A percentile compares a stretch with the other conserved stretches of the same genome.
phyloP scores from a whole-genome alignment of 345 rosid species.

The Euclidium syriacum region DNA sequence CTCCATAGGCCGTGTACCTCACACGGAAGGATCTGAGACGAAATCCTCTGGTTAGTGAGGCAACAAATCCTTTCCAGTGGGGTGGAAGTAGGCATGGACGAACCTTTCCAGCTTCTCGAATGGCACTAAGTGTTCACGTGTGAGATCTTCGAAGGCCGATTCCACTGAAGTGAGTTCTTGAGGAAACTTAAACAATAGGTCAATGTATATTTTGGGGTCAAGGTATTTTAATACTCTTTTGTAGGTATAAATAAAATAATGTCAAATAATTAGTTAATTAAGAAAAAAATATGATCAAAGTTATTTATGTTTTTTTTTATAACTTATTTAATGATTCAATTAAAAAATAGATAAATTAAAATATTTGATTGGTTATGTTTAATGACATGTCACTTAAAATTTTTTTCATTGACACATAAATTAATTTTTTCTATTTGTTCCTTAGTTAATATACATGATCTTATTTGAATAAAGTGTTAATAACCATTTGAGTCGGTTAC shows the following conservation, averaged over 20 bases:
- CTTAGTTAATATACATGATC: too few species aligned
- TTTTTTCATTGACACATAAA: too few species aligned
- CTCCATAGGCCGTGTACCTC: slow-evolving; percentile 83
- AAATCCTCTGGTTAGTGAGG: slow-evolving; percentile 54
- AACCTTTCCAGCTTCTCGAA: slow-evolving; percentile 29
- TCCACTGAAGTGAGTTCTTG: slow-evolving; percentile 37
- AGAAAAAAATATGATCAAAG: too few species aligned
- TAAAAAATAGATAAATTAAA: too few species aligned
- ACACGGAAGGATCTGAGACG: slow-evolving; percentile 48
- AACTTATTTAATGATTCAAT: too few species aligned
- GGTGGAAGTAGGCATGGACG: slow-evolving; percentile 34
- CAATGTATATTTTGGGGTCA: slow-evolving; percentile 69
- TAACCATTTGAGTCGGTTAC: not conserved
- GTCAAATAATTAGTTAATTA: too few species aligned
- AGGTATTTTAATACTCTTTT: too few species aligned
- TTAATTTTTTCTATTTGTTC: too few species aligned
- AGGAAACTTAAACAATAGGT: slow-evolving; percentile 48
- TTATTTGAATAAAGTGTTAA: not conserved
- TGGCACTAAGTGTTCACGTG: slow-evolving; percentile 34
- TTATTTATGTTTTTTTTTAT: too few species aligned
- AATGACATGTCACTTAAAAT: too few species aligned
- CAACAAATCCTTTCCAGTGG: slow-evolving; percentile 55
- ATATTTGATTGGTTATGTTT: too few species aligned
- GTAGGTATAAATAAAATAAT: too few species aligned
- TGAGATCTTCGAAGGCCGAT: slow-evolving; percentile 48